A percentile compares a stretch with the other conserved stretches of the same genome.
Evolutionary conservation across 805 yeast genomes (phyloP).

Genomic region (Saccharomycopsis sp.): DNA sequence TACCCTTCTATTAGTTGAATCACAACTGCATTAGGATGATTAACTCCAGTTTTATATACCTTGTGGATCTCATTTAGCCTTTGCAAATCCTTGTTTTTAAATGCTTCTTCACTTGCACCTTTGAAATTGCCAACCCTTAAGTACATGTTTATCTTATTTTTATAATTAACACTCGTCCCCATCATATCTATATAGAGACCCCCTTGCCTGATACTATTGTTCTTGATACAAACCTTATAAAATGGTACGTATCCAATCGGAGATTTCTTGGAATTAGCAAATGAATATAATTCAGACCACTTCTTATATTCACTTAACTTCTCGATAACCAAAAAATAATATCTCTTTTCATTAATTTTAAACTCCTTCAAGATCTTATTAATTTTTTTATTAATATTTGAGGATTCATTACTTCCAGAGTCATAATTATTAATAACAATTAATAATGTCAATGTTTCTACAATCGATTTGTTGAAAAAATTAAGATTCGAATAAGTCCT

Average conservation of each 20-base stretch:
- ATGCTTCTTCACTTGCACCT: slow-evolving; percentile 45
- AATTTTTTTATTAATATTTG: slow-evolving; percentile 33
- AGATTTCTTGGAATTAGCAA: slow-evolving; percentile 47
- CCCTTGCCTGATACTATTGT: slow-evolving; percentile 55
- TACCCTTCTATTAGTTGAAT: slow-evolving; percentile 9
- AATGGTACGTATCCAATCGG: slow-evolving; percentile 70
- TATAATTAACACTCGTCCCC: slow-evolving; percentile 34
- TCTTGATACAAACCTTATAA: slow-evolving; percentile 43
- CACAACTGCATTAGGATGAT: slow-evolving; percentile 9
- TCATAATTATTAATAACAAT: slow-evolving; percentile 41
- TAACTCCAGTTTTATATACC: slow-evolving; percentile 1
- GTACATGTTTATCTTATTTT: slow-evolving; percentile 44
- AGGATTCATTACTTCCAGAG: not conserved
- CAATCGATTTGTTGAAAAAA: slow-evolving; percentile 37
- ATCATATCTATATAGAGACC: slow-evolving; percentile 52
- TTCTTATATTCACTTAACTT: slow-evolving; percentile 40
- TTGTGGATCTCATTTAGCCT: slow-evolving; percentile 23
- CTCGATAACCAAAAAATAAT: slow-evolving; percentile 46
- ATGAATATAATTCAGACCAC: slow-evolving; percentile 49
- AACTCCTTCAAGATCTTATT: slow-evolving; percentile 43
- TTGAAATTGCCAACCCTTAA: slow-evolving; percentile 44
- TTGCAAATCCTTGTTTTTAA: slow-evolving; percentile 33
- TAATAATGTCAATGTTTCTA: slow-evolving; percentile 42
- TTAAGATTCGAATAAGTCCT: slow-evolving; percentile 31
- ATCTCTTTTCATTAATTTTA: slow-evolving; percentile 50